Percentiles rank a stretch among this genome's conserved stretches.
phyloP scores from a whole-genome alignment of 176 grass and related monocot genomes.

The Ensete ventricosum region DNA sequence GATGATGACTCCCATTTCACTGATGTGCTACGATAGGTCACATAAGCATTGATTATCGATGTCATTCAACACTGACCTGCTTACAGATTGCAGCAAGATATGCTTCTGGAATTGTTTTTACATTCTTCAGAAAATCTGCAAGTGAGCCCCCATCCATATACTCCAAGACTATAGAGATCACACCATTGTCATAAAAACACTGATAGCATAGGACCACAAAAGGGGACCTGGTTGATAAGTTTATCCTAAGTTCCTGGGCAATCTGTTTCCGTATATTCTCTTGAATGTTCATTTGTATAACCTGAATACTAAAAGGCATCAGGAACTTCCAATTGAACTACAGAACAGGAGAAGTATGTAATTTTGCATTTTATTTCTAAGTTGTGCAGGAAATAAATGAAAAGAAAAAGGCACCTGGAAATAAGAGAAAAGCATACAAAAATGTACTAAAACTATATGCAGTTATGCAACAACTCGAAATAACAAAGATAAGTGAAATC shows the following conservation, averaged over 20 bases:
- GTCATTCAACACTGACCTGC: constrained; percentile 62
- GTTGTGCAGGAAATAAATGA: too few species aligned
- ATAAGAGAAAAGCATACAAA: too few species aligned
- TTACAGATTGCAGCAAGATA: constrained; percentile 99
- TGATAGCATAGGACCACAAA: constrained; percentile 73
- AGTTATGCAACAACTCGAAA: too few species aligned
- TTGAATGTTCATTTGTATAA: constrained; percentile 92
- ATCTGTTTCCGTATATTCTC: constrained; percentile 68
- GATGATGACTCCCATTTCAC: background rate
- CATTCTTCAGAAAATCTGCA: constrained; percentile 74
- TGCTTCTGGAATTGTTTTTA: constrained; percentile 71
- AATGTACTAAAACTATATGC: too few species aligned
- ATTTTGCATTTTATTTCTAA: background rate
- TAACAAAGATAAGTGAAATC: too few species aligned
- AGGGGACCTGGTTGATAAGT: constrained; percentile 65
- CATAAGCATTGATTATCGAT: background rate
- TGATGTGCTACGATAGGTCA: background rate
- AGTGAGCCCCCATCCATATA: constrained; percentile 97
- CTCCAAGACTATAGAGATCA: constrained; percentile 91
- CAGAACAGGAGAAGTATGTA: too few species aligned
- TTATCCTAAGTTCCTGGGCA: constrained; percentile 83
- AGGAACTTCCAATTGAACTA: background rate
- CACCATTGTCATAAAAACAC: constrained; percentile 86
- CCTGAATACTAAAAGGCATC: constrained; percentile 24
- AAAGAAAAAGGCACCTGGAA: too few species aligned